phyloP scores from a whole-genome alignment of 345 rosid species.

The Citrus trifoliata region DNA sequence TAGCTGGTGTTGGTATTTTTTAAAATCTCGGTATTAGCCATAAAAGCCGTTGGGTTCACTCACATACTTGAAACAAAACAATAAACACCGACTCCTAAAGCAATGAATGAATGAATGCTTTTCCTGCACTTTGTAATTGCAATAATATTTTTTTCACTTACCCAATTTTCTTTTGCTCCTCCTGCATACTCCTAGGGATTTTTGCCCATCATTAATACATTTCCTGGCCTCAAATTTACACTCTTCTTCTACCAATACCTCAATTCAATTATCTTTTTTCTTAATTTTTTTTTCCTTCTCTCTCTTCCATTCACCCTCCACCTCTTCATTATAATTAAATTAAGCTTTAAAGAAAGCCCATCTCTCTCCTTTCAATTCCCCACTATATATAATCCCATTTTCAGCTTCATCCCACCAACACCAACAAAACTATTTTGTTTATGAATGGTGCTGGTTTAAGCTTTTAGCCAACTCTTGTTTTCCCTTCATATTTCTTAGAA shows the following conservation, averaged over 20 bases:
- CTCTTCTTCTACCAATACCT: conserved; percentile 50
- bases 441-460: conserved; percentile 1
- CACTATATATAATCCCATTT: conserved; percentile 55
- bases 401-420: conserved; percentile 21
- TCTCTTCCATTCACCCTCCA: conserved; percentile 37
- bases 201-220: conserved; percentile 44
- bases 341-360: conserved; percentile 63
- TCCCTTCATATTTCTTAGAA: too few species aligned
- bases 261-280: conserved; percentile 40
- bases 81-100: conserved; percentile 33
- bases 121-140: conserved; percentile 31
- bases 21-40: conserved; percentile 33
- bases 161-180: neutral
- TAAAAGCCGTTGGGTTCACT: conserved; percentile 41
- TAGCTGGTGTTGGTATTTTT: conserved; percentile 39
- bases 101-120: conserved; percentile 42
- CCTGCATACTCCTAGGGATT: conserved; percentile 35
- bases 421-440: neutral
- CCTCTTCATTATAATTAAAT: conserved; percentile 67
- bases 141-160: too few species aligned
- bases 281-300: conserved; percentile 24
- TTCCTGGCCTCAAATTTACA: conserved; percentile 54
- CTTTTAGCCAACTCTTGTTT: neutral
- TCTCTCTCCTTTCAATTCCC: conserved; percentile 32
- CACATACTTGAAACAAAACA: neutral